These are phyloP conservation scores for Tetracladium marchalianum DNA, from an alignment of 495 filamentous ascomycete species.

Conservation along the genomic window DNA sequence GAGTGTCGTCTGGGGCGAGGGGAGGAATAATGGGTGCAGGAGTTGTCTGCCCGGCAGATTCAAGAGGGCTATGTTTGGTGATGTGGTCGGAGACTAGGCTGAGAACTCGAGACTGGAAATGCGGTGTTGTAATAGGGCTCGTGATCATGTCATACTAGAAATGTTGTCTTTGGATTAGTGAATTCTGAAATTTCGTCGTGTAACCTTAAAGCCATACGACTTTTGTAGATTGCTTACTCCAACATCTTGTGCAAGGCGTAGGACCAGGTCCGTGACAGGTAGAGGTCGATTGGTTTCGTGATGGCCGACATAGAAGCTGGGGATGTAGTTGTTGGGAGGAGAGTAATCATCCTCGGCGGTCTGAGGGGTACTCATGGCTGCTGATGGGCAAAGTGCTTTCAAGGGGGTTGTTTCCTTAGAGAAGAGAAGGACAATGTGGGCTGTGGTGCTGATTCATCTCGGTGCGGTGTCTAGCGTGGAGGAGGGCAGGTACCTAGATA, in stretches of 20 bases:
- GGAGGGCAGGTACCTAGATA: too few relatives aligned
- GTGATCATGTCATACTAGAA: conserved; percentile 88
- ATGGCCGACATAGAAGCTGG: conserved; percentile 71
- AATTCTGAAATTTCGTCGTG: not conserved
- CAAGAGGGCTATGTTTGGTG: conserved; percentile 18
- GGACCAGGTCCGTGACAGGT: conserved; percentile 50
- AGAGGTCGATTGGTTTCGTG: conserved; percentile 60
- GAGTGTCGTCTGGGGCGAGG: conserved; percentile 62
- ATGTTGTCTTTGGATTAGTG: not conserved
- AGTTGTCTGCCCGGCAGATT: conserved; percentile 20
- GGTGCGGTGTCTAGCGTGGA: too few relatives aligned
- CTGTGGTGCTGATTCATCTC: too few relatives aligned
- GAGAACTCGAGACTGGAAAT: conserved; percentile 71
- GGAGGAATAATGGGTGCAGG: conserved; percentile 52
- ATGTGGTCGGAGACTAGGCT: conserved; percentile 50
- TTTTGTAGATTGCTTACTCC: conserved; percentile 37
- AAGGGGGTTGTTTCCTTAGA: too few relatives aligned
- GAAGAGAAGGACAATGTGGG: too few relatives aligned
- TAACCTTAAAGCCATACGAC: conserved; percentile 7
- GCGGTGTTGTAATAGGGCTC: conserved; percentile 71
- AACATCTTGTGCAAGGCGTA: conserved; percentile 56
- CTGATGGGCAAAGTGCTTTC: too few relatives aligned
- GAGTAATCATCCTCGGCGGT: conserved; percentile 3
- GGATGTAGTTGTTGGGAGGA: conserved; percentile 22
- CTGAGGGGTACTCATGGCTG: too few relatives aligned